Evolutionary conservation across 306 rosid species (phyloP).

Genomic region (Trifolium subterraneum): DNA sequence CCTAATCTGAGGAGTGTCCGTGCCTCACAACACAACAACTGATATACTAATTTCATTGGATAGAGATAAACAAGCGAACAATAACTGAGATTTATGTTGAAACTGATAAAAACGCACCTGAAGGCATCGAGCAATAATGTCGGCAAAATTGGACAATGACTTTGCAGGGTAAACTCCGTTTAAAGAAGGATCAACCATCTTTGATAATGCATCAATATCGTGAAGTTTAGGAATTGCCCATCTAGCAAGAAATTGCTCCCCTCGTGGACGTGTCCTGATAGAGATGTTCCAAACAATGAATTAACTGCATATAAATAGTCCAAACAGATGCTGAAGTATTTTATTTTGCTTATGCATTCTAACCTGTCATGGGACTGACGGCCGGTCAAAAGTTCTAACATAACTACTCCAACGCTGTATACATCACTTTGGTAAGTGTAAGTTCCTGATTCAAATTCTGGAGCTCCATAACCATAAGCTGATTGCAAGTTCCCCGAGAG

Average conservation of each 20-base stretch:
- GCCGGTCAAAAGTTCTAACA: conserved; percentile 94
- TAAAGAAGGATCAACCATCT: conserved; percentile 95
- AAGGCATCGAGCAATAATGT: conserved; percentile 86
- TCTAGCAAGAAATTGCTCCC: conserved; percentile 86
- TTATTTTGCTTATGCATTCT: conserved; percentile 25
- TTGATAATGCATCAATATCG: conserved; percentile 91
- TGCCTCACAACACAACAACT: background rate
- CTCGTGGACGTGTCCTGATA: conserved; percentile 67
- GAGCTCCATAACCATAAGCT: conserved; percentile 93
- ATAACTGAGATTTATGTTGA: conserved; percentile 22
- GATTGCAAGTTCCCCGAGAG: conserved; percentile 83
- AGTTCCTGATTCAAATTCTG: conserved; percentile 91
- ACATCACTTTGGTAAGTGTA: conserved; percentile 85
- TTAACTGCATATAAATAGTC: background rate
- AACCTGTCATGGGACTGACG: conserved; percentile 91
- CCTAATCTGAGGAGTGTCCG: no score
- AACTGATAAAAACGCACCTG: conserved; percentile 57
- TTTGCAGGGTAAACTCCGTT: conserved; percentile 74
- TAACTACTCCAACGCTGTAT: conserved; percentile 94
- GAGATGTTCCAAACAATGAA: conserved; percentile 25
- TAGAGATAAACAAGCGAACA: background rate
- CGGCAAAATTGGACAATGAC: conserved; percentile 89
- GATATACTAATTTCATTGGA: background rate
- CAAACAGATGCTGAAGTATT: conserved; percentile 6
- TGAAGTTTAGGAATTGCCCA: conserved; percentile 97